Base-by-base conservation (phyloP, 306 rosid genomes). In the Rubus parviflorus region DNA sequence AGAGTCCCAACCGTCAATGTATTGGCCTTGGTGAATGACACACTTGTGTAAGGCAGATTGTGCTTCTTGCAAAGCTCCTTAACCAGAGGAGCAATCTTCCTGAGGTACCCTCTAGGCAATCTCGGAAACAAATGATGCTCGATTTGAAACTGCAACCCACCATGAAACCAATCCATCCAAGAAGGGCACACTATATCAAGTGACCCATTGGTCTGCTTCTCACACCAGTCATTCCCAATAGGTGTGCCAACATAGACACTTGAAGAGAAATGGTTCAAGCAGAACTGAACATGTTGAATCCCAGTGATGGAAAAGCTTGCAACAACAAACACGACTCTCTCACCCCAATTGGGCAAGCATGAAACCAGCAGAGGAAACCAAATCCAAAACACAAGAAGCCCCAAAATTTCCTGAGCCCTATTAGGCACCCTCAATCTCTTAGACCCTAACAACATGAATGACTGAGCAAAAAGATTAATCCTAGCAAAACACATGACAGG, bases 141-240 rank as follows among this genome's bases (percentile, higher is more conserved):
- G n/a, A 92, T 77, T 86, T 92, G 97, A 79, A 90, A 90, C 23
- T 92, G 97, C 87, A 92, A 66, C 4, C 97, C 97, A 14, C 97
- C 97, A 67, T 86, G 91, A 49, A 92, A 92, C 97, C 97, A 92
- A 74, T 92, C 97, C 97, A 92, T 92, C 97, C 95, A 90, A 51
- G 95, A 4, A 0, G 93, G 68, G 19, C 91, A 90, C 13, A 12
- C 6, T 0, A 92, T 81, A 35, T 87, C 77, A 25, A 92, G 81
- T 0, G 93, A 87, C 37, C 95, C 97, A 19, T 10, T 23, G 0
- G 93, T 86, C 77, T 90, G 97, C 80, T 75, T 90, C 86, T 89
- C 91, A 70, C 81, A 82, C 97, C 97, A 92, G 46, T 90, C 91
- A 35, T 15, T 73, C 0, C 87, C 90, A 9, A 48, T 77, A 0